A percentile compares a stretch with the other conserved stretches of the same genome.
phyloP scores from a whole-genome alignment of 345 rosid genomes.

The Clarkia xantiana region DNA sequence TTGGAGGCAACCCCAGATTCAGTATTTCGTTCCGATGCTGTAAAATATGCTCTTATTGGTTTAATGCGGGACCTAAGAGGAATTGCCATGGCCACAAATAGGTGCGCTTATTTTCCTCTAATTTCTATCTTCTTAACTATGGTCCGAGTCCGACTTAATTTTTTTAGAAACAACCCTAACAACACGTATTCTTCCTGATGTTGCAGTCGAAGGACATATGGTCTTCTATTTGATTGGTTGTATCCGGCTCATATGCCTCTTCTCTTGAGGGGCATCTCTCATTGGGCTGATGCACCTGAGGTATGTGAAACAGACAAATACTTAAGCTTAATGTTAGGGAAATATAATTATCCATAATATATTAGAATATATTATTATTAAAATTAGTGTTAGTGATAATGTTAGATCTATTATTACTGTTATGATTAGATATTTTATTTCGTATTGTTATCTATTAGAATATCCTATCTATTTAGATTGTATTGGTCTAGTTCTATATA shows the following conservation, averaged over 20 bases:
- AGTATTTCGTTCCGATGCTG: conserved; percentile 77
- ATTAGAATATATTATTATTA: no score
- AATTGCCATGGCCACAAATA: conserved; percentile 91
- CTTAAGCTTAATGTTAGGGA: not conserved
- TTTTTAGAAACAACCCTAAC: conserved; percentile 1
- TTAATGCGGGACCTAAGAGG: conserved; percentile 98
- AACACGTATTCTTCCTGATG: conserved; percentile 8
- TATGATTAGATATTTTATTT: no score
- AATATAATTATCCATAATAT: no score
- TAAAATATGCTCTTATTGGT: conserved; percentile 84
- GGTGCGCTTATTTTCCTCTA: conserved; percentile 21
- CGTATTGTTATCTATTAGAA: no score
- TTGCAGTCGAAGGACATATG: conserved; percentile 87
- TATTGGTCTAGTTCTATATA: no score
- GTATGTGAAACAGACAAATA: conserved; percentile 20
- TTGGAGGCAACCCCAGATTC: conserved; percentile 88
- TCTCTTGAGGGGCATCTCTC: conserved; percentile 81
- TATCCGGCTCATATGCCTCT: conserved; percentile 94
- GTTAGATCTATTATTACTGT: no score
- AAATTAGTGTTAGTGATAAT: no score
- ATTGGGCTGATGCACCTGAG: conserved; percentile 97
- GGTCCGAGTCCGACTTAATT: no score
- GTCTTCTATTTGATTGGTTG: conserved; percentile 92
- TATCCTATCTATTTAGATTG: no score
- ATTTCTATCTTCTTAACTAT: no score